These are phyloP conservation scores for Lentinula aciculospora DNA, from an alignment of 768 basidiomycete species.

Conservation along the genomic window DNA sequence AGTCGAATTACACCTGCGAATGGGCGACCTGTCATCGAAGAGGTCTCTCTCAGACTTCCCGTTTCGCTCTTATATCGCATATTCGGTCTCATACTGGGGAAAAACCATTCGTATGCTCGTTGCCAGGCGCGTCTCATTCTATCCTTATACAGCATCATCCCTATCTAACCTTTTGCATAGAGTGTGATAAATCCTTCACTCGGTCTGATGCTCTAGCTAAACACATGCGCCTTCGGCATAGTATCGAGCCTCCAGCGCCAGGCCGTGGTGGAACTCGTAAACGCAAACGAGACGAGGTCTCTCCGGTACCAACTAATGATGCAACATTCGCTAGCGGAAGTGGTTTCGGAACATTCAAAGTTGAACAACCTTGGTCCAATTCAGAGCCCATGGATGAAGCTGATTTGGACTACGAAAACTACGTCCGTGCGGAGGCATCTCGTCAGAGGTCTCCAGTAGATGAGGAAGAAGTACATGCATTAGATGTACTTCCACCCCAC, in stretches of 20 bases:
- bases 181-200: conserved; percentile 94
- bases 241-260: conserved; percentile 67
- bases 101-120: conserved; percentile 82
- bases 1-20: conserved; percentile 84
- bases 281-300: conserved; percentile 49
- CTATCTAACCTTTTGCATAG: conserved; percentile 30
- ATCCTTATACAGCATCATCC: conserved; percentile 6
- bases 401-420: conserved; percentile 25
- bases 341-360: conserved; percentile 57
- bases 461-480: conserved; percentile 32
- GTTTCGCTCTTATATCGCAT: conserved; percentile 88
- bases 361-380: conserved; percentile 44
- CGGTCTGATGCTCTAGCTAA: conserved; percentile 92
- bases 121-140: conserved; percentile 53
- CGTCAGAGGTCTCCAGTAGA: conserved; percentile 12
- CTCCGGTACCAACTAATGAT: conserved; percentile 14
- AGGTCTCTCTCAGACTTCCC: conserved; percentile 80
- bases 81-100: conserved; percentile 92
- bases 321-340: conserved; percentile 17
- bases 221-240: conserved; percentile 87
- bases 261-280: conserved; percentile 66
- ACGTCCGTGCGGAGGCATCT: not conserved
- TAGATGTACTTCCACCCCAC: conserved; percentile 50
- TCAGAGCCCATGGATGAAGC: conserved; percentile 25
- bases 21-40: conserved; percentile 80